Evolutionary conservation across 2,329 filamentous ascomycete species (phyloP).

Genomic region (Fusarium devonianum): DNA sequence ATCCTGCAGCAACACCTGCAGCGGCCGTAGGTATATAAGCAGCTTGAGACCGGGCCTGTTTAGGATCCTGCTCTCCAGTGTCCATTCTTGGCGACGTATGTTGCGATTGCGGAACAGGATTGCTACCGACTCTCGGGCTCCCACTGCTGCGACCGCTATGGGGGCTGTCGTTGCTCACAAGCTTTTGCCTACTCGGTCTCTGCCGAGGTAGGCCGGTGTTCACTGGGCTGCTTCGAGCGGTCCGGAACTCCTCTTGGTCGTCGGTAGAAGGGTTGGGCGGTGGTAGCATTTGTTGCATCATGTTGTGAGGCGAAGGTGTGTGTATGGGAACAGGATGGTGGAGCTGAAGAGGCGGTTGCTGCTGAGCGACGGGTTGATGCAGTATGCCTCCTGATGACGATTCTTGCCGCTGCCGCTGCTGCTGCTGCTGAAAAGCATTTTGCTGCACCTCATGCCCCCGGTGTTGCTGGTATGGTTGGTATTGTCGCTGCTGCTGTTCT

Average conservation of each 20-base stretch:
- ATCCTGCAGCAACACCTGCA: conserved; percentile 5
- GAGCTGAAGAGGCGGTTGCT: conserved; percentile 23
- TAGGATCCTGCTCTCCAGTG: conserved; percentile 10
- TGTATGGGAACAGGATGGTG: conserved; percentile 25
- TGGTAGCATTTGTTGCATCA: conserved; percentile 24
- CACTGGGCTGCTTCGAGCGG: neutral
- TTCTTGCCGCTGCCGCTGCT: too few relatives aligned
- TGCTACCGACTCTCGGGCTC: conserved; percentile 8
- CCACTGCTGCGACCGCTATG: conserved; percentile 13
- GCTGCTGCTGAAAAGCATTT: too few relatives aligned
- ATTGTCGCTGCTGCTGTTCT: too few relatives aligned
- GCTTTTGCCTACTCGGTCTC: conserved; percentile 11
- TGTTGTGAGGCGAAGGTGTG: conserved; percentile 21
- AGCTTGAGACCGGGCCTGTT: conserved; percentile 9
- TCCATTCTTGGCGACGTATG: conserved; percentile 6
- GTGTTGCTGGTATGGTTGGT: too few relatives aligned
- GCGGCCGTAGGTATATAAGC: conserved; percentile 5
- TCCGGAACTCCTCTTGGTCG: neutral
- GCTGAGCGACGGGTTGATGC: conserved; percentile 14
- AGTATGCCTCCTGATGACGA: too few relatives aligned
- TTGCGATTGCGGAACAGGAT: conserved; percentile 6
- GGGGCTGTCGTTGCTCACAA: conserved; percentile 21
- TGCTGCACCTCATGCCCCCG: too few relatives aligned
- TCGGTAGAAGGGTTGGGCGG: conserved; percentile 5
- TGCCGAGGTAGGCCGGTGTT: conserved; percentile 2